These are phyloP conservation scores for Penicillium riverlandense DNA, from an alignment of 495 filamentous ascomycete genomes.

Conservation along the genomic window DNA sequence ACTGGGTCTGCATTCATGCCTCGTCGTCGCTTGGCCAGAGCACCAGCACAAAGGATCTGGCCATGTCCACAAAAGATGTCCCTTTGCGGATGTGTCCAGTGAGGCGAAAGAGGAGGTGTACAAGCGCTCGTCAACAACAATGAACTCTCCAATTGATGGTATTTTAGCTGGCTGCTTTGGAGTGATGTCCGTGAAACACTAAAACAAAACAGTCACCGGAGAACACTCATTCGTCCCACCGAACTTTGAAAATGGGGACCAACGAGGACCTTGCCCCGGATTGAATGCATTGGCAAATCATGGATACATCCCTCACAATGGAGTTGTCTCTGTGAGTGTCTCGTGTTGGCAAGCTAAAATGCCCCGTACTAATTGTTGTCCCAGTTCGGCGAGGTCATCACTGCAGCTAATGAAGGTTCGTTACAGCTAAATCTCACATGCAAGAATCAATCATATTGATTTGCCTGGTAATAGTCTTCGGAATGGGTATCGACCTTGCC, in stretches of 20 bases:
- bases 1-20: no score
- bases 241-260: slow-evolving; percentile 26
- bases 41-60: no score
- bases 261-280: slow-evolving; percentile 44
- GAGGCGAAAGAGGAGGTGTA: no score
- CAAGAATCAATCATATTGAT: background rate
- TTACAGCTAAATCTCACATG: background rate
- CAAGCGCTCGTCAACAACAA: background rate
- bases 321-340: slow-evolving; percentile 30
- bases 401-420: slow-evolving; percentile 25
- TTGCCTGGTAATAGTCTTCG: slow-evolving; percentile 23
- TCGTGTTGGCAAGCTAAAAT: background rate
- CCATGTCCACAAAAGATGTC: no score
- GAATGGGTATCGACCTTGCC: slow-evolving; percentile 44
- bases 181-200: background rate
- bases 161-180: background rate
- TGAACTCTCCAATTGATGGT: slow-evolving; percentile 22
- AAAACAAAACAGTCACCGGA: slow-evolving; percentile 21
- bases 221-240: slow-evolving; percentile 32
- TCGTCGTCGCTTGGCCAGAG: no score
- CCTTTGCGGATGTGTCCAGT: no score
- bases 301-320: slow-evolving; percentile 46
- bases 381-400: slow-evolving; percentile 16
- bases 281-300: slow-evolving; percentile 49
- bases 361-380: slow-evolving; percentile 20